Conservation (phyloP, 148 eudicot species). For the Amaranthus hypochondriacus region DNA sequence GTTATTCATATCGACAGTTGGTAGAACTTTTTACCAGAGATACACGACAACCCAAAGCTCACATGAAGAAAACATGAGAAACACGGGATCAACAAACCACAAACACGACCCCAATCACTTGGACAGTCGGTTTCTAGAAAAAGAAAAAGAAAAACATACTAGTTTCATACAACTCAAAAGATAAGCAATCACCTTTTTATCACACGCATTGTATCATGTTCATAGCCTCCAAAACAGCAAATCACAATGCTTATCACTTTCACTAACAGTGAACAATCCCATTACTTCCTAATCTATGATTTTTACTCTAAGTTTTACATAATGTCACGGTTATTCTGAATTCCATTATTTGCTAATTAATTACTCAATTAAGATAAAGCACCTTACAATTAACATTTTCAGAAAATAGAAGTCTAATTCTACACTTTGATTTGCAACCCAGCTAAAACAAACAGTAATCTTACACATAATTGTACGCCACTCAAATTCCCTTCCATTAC, state of each 20-base stretch:
- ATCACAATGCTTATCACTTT: conserved; percentile 7
- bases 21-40: background rate
- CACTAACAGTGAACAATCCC: conserved; percentile 3
- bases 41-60: too few species aligned
- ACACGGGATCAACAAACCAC: too few species aligned
- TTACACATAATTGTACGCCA: too few species aligned
- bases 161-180: background rate
- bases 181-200: background rate
- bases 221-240: background rate
- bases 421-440: too few species aligned
- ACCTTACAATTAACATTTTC: background rate
- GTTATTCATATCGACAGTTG: background rate
- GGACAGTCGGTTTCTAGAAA: background rate
- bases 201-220: conserved; percentile 6
- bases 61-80: too few species aligned
- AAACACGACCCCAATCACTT: too few species aligned
- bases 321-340: background rate
- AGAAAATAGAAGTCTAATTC: too few species aligned
- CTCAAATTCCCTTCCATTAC: too few species aligned
- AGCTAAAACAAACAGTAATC: too few species aligned
- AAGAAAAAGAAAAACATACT: background rate
- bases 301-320: background rate
- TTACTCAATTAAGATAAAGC: background rate
- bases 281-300: background rate
- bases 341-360: background rate